phyloP scores from a whole-genome alignment of 495 filamentous ascomycete genomes.

The Darksidea phi region DNA sequence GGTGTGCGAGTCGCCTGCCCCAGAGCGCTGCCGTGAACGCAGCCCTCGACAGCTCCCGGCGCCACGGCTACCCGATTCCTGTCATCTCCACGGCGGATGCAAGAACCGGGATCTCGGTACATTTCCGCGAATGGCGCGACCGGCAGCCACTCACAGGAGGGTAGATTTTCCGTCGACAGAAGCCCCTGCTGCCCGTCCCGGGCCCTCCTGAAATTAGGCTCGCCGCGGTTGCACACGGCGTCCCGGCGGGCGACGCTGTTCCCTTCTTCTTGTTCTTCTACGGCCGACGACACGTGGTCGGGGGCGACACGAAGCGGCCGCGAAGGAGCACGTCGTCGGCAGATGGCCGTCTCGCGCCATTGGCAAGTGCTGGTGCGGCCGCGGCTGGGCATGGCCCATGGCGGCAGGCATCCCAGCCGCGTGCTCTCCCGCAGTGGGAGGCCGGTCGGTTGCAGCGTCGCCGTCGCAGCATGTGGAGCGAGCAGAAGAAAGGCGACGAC shows the following conservation, averaged over 20 bases:
- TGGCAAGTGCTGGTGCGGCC: no score
- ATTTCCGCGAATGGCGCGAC: conserved; percentile 29
- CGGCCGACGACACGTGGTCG: conserved; percentile 20
- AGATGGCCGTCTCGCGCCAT: no score
- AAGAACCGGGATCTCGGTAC: conserved; percentile 33
- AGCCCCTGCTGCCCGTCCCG: conserved; percentile 1
- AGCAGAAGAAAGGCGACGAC: conserved; percentile 15
- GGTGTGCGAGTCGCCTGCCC: conserved; percentile 2
- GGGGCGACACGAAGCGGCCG: conserved; percentile 28
- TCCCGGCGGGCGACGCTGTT: conserved; percentile 9
- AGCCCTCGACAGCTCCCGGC: conserved; percentile 7
- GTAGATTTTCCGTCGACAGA: conserved; percentile 17
- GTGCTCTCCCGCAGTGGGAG: not conserved
- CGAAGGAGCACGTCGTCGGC: no score
- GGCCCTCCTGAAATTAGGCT: not conserved
- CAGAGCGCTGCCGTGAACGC: not conserved
- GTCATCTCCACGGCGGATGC: conserved; percentile 32
- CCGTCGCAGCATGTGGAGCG: not conserved
- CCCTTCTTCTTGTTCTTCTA: conserved; percentile 11
- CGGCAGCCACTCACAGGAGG: not conserved
- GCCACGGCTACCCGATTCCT: conserved; percentile 22
- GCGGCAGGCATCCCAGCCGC: no score
- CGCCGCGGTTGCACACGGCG: not conserved
- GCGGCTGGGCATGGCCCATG: no score
- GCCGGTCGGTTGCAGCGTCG: conserved; percentile 18